Percentiles rank a stretch among this genome's conserved stretches.
These are phyloP conservation scores for Lanmaoa rubissima DNA, from an alignment of 768 basidiomycete genomes.

Conservation along the genomic window DNA sequence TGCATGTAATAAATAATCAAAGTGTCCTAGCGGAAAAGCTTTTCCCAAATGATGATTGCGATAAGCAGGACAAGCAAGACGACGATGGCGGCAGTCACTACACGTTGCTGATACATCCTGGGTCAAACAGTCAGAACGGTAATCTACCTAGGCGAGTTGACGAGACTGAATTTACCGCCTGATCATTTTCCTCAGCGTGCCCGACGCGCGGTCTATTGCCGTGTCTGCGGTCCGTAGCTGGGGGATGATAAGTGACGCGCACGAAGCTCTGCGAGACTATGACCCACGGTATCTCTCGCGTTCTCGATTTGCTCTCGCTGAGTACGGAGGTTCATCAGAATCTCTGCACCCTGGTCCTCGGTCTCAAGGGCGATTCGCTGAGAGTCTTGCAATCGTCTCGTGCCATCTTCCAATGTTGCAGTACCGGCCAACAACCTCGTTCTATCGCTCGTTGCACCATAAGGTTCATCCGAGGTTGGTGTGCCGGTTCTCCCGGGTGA, in stretches of 20 bases:
- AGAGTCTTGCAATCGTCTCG: slow-evolving; percentile 81
- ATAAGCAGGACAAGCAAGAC: slow-evolving; percentile 82
- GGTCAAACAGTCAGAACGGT: slow-evolving; percentile 19
- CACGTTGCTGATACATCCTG: slow-evolving; percentile 97
- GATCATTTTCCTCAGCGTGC: slow-evolving; percentile 94
- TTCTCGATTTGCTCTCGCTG: slow-evolving; percentile 97
- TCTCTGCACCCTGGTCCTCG: slow-evolving; percentile 92
- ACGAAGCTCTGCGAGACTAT: not conserved
- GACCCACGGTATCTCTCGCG: slow-evolving; percentile 78
- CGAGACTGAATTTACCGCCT: slow-evolving; percentile 61
- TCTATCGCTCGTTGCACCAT: slow-evolving; percentile 67
- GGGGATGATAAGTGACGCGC: not conserved
- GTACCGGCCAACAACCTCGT: slow-evolving; percentile 80
- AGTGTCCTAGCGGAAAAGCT: slow-evolving; percentile 47
- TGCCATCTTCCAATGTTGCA: slow-evolving; percentile 77
- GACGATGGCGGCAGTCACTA: slow-evolving; percentile 85
- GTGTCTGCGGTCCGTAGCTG: slow-evolving; percentile 85
- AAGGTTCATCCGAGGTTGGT: slow-evolving; percentile 74
- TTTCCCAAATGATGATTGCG: slow-evolving; percentile 76
- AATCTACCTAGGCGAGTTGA: slow-evolving; percentile 6
- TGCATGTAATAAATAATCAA: slow-evolving; percentile 15
- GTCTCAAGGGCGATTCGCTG: slow-evolving; percentile 95
- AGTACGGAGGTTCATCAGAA: slow-evolving; percentile 75
- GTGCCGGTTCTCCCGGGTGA: slow-evolving; percentile 37
- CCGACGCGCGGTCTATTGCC: slow-evolving; percentile 87